These are phyloP conservation scores for Musa acuminata DNA, from an alignment of 176 grass and related monocot species.

Conservation along the genomic window DNA sequence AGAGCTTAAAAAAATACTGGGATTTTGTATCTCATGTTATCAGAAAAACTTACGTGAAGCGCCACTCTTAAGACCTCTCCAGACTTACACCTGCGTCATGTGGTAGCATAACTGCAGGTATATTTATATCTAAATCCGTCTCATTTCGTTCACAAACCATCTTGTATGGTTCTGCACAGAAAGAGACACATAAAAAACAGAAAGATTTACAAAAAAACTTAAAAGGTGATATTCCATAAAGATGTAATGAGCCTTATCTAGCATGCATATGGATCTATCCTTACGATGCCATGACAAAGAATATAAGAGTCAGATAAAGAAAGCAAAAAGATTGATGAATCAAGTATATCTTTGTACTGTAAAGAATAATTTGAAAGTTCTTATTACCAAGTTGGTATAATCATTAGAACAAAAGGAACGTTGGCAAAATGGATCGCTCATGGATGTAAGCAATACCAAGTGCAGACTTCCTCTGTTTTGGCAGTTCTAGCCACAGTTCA, in stretches of 20 bases:
- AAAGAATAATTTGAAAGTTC: not conserved
- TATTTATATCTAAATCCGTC: slow-evolving; percentile 64
- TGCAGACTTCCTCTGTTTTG: not conserved
- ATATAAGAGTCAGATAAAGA: not conserved
- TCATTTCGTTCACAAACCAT: slow-evolving; percentile 87
- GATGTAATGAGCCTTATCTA: not conserved
- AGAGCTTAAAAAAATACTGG: not conserved
- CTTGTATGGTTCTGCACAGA: slow-evolving; percentile 79
- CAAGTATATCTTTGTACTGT: not conserved
- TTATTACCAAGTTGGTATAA: not conserved
- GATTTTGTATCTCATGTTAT: not conserved
- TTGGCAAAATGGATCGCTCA: not conserved
- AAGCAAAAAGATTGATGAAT: not conserved
- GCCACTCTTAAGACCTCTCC: slow-evolving; percentile 30
- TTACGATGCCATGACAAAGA: not conserved
- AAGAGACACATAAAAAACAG: not conserved
- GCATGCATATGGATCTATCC: not conserved
- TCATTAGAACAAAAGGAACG: not conserved
- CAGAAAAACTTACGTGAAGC: slow-evolving; percentile 42
- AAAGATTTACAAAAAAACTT: not conserved
- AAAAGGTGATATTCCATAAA: not conserved
- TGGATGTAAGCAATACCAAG: not conserved
- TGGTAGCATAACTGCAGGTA: slow-evolving; percentile 83
- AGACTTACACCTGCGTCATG: slow-evolving; percentile 60
- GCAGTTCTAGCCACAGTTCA: not conserved